Conservation (phyloP, 345 rosid species). For the Rhizophora mangle region DNA sequence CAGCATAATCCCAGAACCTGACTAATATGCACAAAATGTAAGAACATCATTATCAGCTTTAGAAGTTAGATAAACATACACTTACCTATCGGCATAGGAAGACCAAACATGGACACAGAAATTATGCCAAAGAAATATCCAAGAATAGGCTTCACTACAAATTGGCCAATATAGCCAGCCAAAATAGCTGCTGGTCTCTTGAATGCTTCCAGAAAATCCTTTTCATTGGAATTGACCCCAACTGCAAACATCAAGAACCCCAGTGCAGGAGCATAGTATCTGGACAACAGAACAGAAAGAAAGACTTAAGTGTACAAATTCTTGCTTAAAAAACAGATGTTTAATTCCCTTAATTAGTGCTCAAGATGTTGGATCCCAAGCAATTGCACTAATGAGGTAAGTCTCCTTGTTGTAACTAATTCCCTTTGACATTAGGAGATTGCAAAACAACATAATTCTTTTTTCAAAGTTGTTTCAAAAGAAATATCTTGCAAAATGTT, state of each 20-base stretch:
- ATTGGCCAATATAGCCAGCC: slow-evolving; percentile 81
- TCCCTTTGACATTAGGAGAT: too few relatives aligned
- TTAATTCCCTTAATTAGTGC: not conserved
- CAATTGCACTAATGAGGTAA: not conserved
- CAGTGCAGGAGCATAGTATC: slow-evolving; percentile 93
- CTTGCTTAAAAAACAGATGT: not conserved
- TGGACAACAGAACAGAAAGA: slow-evolving; percentile 24
- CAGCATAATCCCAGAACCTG: slow-evolving; percentile 95
- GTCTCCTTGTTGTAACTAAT: too few relatives aligned
- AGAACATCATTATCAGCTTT: not conserved
- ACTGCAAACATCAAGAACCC: slow-evolving; percentile 99
- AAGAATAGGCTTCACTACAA: slow-evolving; percentile 74
- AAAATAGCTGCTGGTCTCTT: slow-evolving; percentile 71
- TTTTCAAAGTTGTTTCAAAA: not conserved
- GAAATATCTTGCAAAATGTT: not conserved
- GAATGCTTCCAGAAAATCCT: slow-evolving; percentile 83
- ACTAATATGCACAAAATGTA: slow-evolving; percentile 18
- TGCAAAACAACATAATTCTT: not conserved
- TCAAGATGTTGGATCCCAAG: not conserved
- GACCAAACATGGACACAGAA: slow-evolving; percentile 60
- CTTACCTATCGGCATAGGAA: slow-evolving; percentile 79
- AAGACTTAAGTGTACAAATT: not conserved
- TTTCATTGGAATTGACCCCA: slow-evolving; percentile 83
- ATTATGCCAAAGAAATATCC: slow-evolving; percentile 76
- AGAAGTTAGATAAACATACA: slow-evolving; percentile 8